A percentile compares a stretch with the other conserved stretches of the same genome.
Evolutionary conservation across 2,329 filamentous ascomycete species (phyloP).

Genomic region (Calonectria pauciramosa): DNA sequence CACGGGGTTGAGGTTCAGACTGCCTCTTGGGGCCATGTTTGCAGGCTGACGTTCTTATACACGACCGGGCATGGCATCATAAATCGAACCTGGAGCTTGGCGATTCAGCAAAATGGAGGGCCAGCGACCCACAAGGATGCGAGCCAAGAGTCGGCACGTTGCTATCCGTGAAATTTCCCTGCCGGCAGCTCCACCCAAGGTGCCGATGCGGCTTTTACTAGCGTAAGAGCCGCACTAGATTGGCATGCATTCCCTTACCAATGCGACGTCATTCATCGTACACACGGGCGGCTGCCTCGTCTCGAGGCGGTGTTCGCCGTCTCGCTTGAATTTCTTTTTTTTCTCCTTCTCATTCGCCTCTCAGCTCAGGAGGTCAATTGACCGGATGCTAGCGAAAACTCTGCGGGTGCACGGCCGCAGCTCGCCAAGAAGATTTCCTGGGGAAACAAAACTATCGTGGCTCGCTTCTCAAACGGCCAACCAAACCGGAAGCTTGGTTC

Average conservation of each 20-base stretch:
- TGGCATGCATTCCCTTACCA: conserved; percentile 14
- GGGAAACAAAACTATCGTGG: background rate
- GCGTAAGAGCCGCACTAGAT: conserved; percentile 26
- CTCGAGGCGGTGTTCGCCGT: background rate
- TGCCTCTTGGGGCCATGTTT: background rate
- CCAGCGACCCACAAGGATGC: background rate
- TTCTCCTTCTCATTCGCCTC: background rate
- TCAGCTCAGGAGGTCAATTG: background rate
- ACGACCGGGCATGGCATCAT: background rate
- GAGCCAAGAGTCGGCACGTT: conserved; percentile 12
- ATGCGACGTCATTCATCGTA: conserved; percentile 14
- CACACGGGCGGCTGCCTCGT: background rate
- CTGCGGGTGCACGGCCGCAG: background rate
- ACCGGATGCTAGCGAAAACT: background rate
- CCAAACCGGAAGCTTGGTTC: background rate
- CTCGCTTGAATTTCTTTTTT: background rate
- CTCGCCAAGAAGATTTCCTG: background rate
- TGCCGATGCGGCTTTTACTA: conserved; percentile 14
- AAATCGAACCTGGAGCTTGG: conserved; percentile 3
- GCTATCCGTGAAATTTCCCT: background rate
- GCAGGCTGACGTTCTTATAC: conserved; percentile 5
- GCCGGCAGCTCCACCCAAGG: background rate
- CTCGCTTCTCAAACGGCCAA: background rate
- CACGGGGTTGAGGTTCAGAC: background rate
- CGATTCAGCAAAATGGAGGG: background rate